phyloP scores from a whole-genome alignment of 257 asterid species.

The Solanum verrucosum region DNA sequence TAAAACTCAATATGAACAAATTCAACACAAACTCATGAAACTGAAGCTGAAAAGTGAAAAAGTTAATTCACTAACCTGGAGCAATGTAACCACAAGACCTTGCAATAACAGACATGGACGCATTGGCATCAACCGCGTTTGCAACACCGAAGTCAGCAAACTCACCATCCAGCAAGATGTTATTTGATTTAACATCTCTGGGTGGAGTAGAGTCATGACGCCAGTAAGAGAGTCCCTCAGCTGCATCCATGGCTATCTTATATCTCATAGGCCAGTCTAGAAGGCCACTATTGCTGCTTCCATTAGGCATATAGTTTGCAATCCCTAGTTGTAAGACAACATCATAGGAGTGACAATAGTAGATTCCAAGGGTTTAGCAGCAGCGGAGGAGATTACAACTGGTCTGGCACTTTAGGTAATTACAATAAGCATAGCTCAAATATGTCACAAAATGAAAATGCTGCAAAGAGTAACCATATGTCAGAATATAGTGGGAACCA shows the following conservation, averaged over 20 bases:
- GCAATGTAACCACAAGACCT: slow-evolving; percentile 96
- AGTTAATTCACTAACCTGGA: slow-evolving; percentile 44
- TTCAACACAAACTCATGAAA: not conserved
- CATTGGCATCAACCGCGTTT: slow-evolving; percentile 53
- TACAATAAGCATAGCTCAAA: too few species aligned
- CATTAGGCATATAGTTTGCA: too few species aligned
- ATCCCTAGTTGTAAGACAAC: too few species aligned
- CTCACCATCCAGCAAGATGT: slow-evolving; percentile 65
- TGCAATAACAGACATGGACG: slow-evolving; percentile 86
- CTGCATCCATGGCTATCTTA: slow-evolving; percentile 78
- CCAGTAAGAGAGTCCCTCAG: slow-evolving; percentile 81
- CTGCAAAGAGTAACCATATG: too few species aligned
- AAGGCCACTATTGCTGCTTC: slow-evolving; percentile 57
- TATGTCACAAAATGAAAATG: too few species aligned
- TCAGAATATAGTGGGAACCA: too few species aligned
- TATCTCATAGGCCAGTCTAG: slow-evolving; percentile 83
- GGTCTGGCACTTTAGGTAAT: too few species aligned
- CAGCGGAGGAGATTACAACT: too few species aligned
- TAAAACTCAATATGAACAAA: not conserved
- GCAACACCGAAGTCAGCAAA: slow-evolving; percentile 95
- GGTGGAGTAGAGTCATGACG: slow-evolving; percentile 58
- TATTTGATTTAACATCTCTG: slow-evolving; percentile 60
- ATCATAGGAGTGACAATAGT: too few species aligned
- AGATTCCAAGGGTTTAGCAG: too few species aligned
- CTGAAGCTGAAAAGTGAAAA: not conserved